These are phyloP conservation scores for Juncus inflexus DNA, from an alignment of 176 grass and related monocot genomes.

Conservation along the genomic window DNA sequence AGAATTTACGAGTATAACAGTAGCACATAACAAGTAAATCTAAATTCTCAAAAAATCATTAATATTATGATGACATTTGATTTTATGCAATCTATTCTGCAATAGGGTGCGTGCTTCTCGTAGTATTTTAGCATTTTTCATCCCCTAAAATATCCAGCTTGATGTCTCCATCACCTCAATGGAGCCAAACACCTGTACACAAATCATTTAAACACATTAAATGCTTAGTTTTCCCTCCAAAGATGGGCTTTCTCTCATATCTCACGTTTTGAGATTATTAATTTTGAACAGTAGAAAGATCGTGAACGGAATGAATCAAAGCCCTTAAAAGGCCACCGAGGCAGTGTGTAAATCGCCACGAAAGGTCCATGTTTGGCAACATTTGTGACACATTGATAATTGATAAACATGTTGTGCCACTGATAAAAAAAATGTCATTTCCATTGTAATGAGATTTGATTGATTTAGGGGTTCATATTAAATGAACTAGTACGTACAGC, in stretches of 20 bases:
- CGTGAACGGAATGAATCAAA: neutral
- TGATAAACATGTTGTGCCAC: conserved; percentile 11
- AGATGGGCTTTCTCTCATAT: conserved; percentile 14
- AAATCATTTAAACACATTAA: conserved; percentile 8
- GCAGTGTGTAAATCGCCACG: neutral
- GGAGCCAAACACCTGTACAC: conserved; percentile 4
- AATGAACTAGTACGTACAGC: too few species aligned
- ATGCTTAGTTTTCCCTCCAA: conserved; percentile 15
- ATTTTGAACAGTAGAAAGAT: neutral
- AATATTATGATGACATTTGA: too few species aligned
- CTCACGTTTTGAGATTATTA: neutral
- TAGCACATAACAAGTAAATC: too few species aligned
- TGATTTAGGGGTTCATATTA: too few species aligned
- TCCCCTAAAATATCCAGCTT: too few species aligned
- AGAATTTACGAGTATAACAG: too few species aligned
- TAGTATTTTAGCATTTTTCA: too few species aligned
- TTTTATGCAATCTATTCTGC: too few species aligned
- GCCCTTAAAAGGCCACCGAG: too few species aligned
- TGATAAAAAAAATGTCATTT: conserved; percentile 4
- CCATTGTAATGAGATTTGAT: neutral
- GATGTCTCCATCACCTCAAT: neutral
- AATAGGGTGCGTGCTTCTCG: too few species aligned
- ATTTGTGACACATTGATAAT: conserved; percentile 6
- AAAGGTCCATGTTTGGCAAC: conserved; percentile 5
- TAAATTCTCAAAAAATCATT: too few species aligned